Conservation (phyloP, 768 basidiomycete genomes). For the Boletus rubescentipes region DNA sequence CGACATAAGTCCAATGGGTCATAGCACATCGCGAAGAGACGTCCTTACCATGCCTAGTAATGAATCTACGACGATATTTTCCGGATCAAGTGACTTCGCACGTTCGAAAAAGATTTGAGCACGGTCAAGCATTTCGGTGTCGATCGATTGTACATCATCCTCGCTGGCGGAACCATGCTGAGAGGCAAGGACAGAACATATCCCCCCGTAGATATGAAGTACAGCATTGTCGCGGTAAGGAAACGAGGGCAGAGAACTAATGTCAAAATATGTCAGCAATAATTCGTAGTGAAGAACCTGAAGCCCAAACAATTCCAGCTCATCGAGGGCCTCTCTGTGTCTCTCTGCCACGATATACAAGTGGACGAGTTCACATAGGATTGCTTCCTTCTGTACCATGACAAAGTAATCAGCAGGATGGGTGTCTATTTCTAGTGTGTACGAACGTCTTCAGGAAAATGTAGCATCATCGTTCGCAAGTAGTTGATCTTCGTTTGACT, state of each 20-base stretch:
- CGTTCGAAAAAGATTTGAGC: conserved; percentile 66
- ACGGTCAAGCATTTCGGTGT: conserved; percentile 44
- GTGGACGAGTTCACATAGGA: conserved; percentile 75
- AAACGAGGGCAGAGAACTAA: conserved; percentile 81
- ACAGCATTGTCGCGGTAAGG: conserved; percentile 83
- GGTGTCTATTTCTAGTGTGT: neutral
- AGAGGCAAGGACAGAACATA: conserved; percentile 65
- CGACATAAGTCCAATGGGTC: neutral
- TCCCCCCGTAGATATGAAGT: conserved; percentile 81
- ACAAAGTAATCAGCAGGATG: conserved; percentile 12
- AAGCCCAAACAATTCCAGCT: conserved; percentile 73
- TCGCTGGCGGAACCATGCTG: conserved; percentile 31
- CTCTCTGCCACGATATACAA: conserved; percentile 57
- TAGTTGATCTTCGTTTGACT: conserved; percentile 51
- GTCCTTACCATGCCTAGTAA: conserved; percentile 54
- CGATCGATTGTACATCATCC: conserved; percentile 17
- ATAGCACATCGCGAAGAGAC: neutral
- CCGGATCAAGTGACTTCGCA: conserved; percentile 57
- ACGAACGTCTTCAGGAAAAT: conserved; percentile 62
- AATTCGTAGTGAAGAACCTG: neutral
- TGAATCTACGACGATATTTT: conserved; percentile 49
- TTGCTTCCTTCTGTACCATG: conserved; percentile 57
- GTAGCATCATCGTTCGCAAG: conserved; percentile 70
- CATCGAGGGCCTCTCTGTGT: conserved; percentile 74
- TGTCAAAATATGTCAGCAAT: conserved; percentile 2